Conservation (phyloP, 2,329 filamentous ascomycete species). For the Aureobasidium lini region DNA sequence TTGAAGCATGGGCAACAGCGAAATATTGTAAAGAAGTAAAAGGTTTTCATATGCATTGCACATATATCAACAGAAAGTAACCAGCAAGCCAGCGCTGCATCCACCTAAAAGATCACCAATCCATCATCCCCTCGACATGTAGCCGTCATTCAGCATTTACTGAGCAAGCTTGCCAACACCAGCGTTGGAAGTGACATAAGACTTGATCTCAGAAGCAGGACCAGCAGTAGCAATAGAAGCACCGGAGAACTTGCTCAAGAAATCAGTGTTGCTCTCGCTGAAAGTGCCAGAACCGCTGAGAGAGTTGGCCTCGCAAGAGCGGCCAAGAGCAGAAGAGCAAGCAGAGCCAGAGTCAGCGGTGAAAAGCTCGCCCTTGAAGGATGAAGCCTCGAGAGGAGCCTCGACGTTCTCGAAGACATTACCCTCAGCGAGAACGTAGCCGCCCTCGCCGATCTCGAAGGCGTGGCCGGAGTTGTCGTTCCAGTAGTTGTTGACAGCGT, state of each 20-base stretch:
- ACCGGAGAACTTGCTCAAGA: conserved; percentile 45
- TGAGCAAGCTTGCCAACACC: conserved; percentile 35
- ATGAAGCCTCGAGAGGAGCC: conserved; percentile 31
- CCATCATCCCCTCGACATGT: too few species aligned
- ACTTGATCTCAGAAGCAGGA: conserved; percentile 23
- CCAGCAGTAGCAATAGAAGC: conserved; percentile 45
- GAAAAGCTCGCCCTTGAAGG: conserved; percentile 34
- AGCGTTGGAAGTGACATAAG: conserved; percentile 29
- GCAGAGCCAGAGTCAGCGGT: conserved; percentile 29
- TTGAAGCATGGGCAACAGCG: too few species aligned
- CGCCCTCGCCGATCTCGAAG: conserved; percentile 39
- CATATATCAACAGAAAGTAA: too few species aligned
- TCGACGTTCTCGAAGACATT: conserved; percentile 45
- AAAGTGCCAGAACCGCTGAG: conserved; percentile 19
- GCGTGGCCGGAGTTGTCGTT: conserved; percentile 46
- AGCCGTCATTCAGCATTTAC: neutral
- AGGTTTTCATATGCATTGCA: too few species aligned
- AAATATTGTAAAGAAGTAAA: too few species aligned
- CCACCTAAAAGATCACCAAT: too few species aligned
- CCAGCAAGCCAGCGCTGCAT: too few species aligned
- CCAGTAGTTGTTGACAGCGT: conserved; percentile 54
- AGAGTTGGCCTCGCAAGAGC: conserved; percentile 43
- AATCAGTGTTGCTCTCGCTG: conserved; percentile 32
- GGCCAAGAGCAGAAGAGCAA: conserved; percentile 43
- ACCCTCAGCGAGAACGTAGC: conserved; percentile 47